Conservation (phyloP, 148 eudicot species). For the Vaccinium vitisidaea region DNA sequence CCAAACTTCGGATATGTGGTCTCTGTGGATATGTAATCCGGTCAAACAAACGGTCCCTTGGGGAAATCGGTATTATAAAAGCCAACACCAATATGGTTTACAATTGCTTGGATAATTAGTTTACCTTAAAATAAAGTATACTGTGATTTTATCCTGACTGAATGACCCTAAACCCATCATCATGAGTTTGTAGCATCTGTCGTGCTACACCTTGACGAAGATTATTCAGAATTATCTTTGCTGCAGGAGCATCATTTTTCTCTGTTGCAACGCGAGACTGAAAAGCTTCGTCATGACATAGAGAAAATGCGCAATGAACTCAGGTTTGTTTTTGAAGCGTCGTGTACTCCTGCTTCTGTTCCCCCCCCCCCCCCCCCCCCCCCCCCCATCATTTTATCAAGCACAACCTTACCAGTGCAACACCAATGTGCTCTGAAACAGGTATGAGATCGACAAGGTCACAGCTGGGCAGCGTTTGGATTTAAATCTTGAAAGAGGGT, state of each 20-base stretch:
- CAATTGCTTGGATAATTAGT: not conserved
- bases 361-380: not conserved
- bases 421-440: conserved; percentile 15
- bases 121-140: not conserved
- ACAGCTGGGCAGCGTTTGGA: conserved; percentile 66
- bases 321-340: conserved; percentile 40
- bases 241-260: conserved; percentile 80
- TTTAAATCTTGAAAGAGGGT: conserved; percentile 75
- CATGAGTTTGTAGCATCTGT: not conserved
- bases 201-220: not conserved
- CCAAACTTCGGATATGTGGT: not conserved
- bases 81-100: not conserved
- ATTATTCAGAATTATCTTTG: not conserved
- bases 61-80: not conserved
- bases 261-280: conserved; percentile 70
- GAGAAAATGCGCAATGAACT: conserved; percentile 78
- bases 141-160: not conserved
- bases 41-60: not conserved
- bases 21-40: not conserved
- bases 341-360: not conserved
- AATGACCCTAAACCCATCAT: not conserved
- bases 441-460: conserved; percentile 68
- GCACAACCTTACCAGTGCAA: not conserved
- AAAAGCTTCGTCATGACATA: conserved; percentile 53
- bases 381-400: not conserved